Evolutionary conservation across 2,329 filamentous ascomycete species (phyloP).

Genomic region (Neonectria faginata): DNA sequence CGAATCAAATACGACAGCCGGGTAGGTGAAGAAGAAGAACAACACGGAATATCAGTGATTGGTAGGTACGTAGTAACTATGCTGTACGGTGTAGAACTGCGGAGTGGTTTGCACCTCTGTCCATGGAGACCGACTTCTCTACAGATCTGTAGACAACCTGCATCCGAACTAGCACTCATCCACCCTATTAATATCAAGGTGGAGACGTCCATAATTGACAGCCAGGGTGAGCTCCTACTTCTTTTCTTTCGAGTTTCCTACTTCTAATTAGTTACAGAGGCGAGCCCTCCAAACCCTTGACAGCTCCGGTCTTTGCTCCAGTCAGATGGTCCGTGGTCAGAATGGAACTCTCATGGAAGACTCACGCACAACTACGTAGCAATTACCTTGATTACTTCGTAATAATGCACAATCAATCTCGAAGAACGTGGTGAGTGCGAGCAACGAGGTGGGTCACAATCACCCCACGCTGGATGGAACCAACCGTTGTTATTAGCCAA

Average conservation of each 20-base stretch:
- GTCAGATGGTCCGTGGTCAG: too few species aligned
- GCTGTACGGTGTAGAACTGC: not conserved
- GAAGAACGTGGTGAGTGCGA: too few species aligned
- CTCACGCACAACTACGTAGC: not conserved
- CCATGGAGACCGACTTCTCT: not conserved
- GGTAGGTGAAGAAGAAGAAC: too few species aligned
- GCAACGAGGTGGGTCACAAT: not conserved
- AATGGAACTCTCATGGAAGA: not conserved
- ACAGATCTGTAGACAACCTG: not conserved
- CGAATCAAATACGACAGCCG: not conserved
- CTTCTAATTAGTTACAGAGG: not conserved
- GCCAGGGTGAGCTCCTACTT: not conserved
- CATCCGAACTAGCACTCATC: slow-evolving; percentile 4
- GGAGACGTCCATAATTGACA: slow-evolving; percentile 16
- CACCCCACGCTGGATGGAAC: slow-evolving; percentile 1
- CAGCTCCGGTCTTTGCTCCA: too few species aligned
- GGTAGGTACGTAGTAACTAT: too few species aligned
- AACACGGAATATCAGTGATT: not conserved
- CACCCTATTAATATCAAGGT: slow-evolving; percentile 14
- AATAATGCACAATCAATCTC: not conserved
- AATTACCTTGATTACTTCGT: not conserved
- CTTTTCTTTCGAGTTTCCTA: not conserved
- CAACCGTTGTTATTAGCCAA: too few species aligned
- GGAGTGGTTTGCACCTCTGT: not conserved
- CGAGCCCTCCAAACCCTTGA: too few species aligned